Conservation (phyloP, 371 early-diverging fungal genomes). For the Syncephalastrum sp. region DNA sequence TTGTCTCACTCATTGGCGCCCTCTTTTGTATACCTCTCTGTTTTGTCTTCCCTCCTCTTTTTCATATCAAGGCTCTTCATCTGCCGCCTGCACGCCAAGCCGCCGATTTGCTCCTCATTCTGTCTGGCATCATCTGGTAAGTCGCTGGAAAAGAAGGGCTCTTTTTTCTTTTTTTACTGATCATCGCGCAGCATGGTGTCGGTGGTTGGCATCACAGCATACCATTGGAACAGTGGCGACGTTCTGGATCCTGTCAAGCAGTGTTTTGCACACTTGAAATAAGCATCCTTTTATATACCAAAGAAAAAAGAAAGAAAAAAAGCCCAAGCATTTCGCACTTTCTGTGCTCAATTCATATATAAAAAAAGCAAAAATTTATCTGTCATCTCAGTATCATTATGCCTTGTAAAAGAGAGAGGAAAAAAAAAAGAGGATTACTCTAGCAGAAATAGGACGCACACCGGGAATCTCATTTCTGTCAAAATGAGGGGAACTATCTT, state of each 20-base stretch:
- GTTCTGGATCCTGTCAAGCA: slow-evolving; percentile 41
- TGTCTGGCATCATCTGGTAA: slow-evolving; percentile 72
- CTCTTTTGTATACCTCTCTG: slow-evolving; percentile 63
- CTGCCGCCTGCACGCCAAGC: slow-evolving; percentile 31
- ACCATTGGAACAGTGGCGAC: slow-evolving; percentile 47
- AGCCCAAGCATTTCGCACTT: too few species aligned
- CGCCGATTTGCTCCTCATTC: slow-evolving; percentile 57
- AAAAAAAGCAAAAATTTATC: too few species aligned
- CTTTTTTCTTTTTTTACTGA: not conserved
- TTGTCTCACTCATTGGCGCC: slow-evolving; percentile 80
- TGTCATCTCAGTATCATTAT: too few species aligned
- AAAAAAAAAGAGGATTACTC: too few species aligned
- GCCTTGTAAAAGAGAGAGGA: too few species aligned
- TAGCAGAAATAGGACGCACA: too few species aligned
- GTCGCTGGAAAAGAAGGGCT: not conserved
- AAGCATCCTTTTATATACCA: too few species aligned
- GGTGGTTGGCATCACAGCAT: slow-evolving; percentile 28
- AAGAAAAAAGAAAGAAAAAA: too few species aligned
- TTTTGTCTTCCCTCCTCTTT: slow-evolving; percentile 83
- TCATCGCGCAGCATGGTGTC: slow-evolving; percentile 30
- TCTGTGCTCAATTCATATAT: too few species aligned
- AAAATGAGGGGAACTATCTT: too few species aligned
- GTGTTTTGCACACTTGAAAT: slow-evolving; percentile 28
- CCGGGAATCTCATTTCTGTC: too few species aligned
- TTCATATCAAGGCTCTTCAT: slow-evolving; percentile 66